Conservation (phyloP, 352 stramenopile genomes). For the Globisporangium apiculatum region DNA sequence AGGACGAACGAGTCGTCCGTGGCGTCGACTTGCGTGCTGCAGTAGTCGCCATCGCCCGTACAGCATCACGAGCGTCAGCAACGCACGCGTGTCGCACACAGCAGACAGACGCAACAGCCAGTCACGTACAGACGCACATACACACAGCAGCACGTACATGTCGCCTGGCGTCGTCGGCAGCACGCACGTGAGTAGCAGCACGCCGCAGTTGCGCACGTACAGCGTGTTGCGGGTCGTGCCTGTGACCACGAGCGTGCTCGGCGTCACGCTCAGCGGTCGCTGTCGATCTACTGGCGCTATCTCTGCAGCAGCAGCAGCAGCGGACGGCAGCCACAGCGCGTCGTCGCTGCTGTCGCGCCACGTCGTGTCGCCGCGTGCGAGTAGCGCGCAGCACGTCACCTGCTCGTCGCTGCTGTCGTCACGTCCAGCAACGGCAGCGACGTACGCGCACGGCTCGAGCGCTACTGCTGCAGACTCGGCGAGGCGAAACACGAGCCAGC, state of each 20-base stretch:
- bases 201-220: slow-evolving; percentile 35
- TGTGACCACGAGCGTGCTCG: slow-evolving; percentile 27
- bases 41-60: no score
- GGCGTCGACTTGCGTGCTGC: slow-evolving; percentile 4
- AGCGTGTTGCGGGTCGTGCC: slow-evolving; percentile 39
- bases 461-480: neutral
- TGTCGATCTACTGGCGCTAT: no score
- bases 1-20: slow-evolving; percentile 10
- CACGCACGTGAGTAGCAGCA: slow-evolving; percentile 38
- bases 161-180: slow-evolving; percentile 24
- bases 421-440: neutral
- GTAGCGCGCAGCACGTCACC: slow-evolving; percentile 8
- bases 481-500: slow-evolving; percentile 3
- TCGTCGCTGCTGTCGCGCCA: neutral
- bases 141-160: slow-evolving; percentile 29
- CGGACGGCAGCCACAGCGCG: neutral
- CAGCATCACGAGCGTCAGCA: neutral
- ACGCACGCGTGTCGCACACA: neutral
- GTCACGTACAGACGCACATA: neutral
- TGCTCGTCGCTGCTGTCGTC: slow-evolving; percentile 1
- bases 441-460: slow-evolving; percentile 5
- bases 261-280: slow-evolving; percentile 11
- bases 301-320: neutral
- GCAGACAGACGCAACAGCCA: slow-evolving; percentile 1
- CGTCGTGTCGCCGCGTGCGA: neutral